Base-by-base conservation (phyloP, 805 yeast genomes). In the Kuraishia molischiana region DNA sequence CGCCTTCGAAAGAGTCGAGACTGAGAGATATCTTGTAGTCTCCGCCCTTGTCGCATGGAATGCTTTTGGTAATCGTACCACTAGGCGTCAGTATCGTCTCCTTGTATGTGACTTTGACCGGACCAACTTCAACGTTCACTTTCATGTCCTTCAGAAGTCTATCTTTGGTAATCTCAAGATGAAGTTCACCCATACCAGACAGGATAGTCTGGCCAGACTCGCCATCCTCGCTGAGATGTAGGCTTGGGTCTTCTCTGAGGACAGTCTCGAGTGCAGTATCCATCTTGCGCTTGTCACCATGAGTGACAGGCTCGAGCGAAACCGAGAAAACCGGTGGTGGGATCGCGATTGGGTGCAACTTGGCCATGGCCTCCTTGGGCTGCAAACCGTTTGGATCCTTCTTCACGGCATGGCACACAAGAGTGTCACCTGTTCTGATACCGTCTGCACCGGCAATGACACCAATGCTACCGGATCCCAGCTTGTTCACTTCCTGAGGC, bases 121-220 rank as follows among this genome's bases (percentile, higher is more conserved):
- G 79, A 34, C 96, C 87, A 29, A 86, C 68, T 24, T 78, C 79
- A 1, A 85, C 82, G 39, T 79, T 77, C 3, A 95, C 95, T 54
- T 81, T 80, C 69, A 87, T 67, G 41, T 86, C 95, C 32, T 72
- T 73, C n/a, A 85, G 60, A 31, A 87, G 67, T 39, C 97, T 67
- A 49, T 85, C 92, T 35, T 68, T 69, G 2, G 92, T 83, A 46
- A 92, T 87, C 47, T 92, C 97, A 36, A 92, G 66, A 60, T 92
- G 98, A 35, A 92, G 66, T 52, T 92, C 97, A 30, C 98, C 98
- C 97, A 90, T 90, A 24, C 98, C 98, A 15, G 95, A 79, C 22
- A 92, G 59, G 20, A 89, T 72, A 2, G 89, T 79, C 60, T 92
- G 97, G 5, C 92, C 95, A 39, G 85, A 67, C 47, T 90, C 97